Evolutionary conservation across 2,329 filamentous ascomycete species (phyloP).

Genomic region (Herpotrichia juniperi): DNA sequence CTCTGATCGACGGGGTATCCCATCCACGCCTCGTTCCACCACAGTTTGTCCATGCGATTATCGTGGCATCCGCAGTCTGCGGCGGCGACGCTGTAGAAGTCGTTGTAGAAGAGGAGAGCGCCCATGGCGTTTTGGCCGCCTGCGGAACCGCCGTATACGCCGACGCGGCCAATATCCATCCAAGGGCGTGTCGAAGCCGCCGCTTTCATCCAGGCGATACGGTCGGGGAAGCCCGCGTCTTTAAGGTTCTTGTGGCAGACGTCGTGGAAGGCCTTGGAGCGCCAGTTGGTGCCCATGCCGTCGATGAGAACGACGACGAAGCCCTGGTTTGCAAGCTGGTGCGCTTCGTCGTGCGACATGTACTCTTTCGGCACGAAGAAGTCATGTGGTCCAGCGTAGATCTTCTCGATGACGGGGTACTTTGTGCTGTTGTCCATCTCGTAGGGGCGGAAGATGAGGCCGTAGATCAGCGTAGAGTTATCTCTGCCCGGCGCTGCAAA

Average conservation of each 20-base stretch:
- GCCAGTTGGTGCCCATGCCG: constrained; percentile 38
- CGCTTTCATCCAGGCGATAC: constrained; percentile 35
- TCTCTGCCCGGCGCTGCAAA: constrained; percentile 31
- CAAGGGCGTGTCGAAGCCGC: constrained; percentile 27
- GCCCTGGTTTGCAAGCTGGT: constrained; percentile 27
- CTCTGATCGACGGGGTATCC: constrained; percentile 31
- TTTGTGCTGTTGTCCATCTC: constrained; percentile 29
- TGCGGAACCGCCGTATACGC: constrained; percentile 26
- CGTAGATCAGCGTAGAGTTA: constrained; percentile 29
- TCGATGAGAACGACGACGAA: constrained; percentile 34
- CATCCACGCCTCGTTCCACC: constrained; percentile 38
- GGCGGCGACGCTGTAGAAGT: constrained; percentile 33
- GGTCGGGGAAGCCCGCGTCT: constrained; percentile 34
- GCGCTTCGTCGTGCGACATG: constrained; percentile 12
- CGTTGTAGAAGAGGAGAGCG: constrained; percentile 33
- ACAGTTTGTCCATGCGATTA: constrained; percentile 36
- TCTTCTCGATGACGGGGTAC: constrained; percentile 33
- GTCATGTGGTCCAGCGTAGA: constrained; percentile 33
- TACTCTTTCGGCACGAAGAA: constrained; percentile 31
- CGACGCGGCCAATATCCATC: constrained; percentile 30
- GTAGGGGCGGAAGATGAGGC: constrained; percentile 29
- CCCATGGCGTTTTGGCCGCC: constrained; percentile 35
- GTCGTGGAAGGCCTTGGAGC: constrained; percentile 36
- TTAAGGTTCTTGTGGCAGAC: constrained; percentile 34
- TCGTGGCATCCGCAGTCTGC: constrained; percentile 37